Conservation (phyloP, 495 filamentous ascomycete genomes). For the Hyaloscypha bicolor region DNA sequence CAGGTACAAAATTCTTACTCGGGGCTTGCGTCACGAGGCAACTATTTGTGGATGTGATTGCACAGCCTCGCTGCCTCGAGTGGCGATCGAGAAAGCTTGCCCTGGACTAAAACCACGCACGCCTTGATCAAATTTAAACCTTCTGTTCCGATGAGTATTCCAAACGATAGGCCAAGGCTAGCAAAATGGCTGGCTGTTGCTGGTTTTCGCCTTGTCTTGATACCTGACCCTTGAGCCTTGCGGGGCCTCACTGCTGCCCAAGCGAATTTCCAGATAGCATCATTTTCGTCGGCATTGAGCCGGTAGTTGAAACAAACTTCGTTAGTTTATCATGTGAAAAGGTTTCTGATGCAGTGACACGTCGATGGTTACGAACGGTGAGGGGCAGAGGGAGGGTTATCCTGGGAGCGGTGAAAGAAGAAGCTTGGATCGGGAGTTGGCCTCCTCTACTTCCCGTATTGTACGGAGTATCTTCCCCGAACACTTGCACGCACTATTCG, state of each 20-base stretch:
- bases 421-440: neutral
- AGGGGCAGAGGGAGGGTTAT: neutral
- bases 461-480: neutral
- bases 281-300: neutral
- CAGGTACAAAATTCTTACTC: neutral
- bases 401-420: neutral
- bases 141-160: neutral
- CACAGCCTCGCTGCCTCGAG: neutral
- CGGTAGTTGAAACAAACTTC: neutral
- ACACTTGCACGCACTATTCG: neutral
- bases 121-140: neutral
- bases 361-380: neutral
- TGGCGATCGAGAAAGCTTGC: neutral
- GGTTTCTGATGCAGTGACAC: neutral
- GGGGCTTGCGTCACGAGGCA: neutral
- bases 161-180: neutral
- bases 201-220: neutral
- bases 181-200: neutral
- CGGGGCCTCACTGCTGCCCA: neutral
- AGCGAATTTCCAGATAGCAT: neutral
- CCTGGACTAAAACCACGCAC: neutral
- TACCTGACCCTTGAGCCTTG: neutral
- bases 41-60: neutral
- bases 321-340: neutral
- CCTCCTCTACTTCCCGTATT: neutral